These are phyloP conservation scores for Candida neerlandica DNA, from an alignment of 1,139 yeast genomes.

Conservation along the genomic window DNA sequence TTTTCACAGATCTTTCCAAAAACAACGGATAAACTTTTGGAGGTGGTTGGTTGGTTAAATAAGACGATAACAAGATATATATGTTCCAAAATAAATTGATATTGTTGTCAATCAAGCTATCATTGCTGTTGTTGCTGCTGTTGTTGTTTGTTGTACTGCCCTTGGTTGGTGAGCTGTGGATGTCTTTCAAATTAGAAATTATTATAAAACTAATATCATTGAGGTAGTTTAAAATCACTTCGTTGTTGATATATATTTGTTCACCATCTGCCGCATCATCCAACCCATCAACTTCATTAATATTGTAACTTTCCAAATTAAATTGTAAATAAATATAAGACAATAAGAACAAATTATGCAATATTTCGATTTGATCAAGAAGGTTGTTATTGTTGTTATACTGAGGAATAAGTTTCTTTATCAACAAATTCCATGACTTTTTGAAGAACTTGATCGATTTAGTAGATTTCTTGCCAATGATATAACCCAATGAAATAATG, in stretches of 20 bases:
- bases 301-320: conserved; percentile 22
- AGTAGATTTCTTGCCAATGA: conserved; percentile 18
- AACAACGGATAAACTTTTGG: conserved; percentile 35
- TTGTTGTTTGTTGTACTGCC: neutral
- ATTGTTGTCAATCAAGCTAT: conserved; percentile 26
- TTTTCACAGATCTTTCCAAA: conserved; percentile 29
- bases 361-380: conserved; percentile 45
- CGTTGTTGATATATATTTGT: conserved; percentile 28
- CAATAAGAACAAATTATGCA: conserved; percentile 35
- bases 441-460: conserved; percentile 38
- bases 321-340: conserved; percentile 33
- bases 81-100: conserved; percentile 46
- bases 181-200: conserved; percentile 26
- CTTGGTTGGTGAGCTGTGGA: conserved; percentile 10
- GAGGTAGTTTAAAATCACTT: conserved; percentile 46
- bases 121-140: conserved; percentile 13
- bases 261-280: conserved; percentile 9
- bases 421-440: conserved; percentile 48
- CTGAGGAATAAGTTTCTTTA: conserved; percentile 45
- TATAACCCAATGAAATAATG: conserved; percentile 29
- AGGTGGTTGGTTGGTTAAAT: conserved; percentile 34
- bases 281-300: conserved; percentile 6
- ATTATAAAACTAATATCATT: conserved; percentile 47
- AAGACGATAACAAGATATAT: conserved; percentile 42
- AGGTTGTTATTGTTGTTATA: conserved; percentile 38